These are phyloP conservation scores for Clitocybe nebularis DNA, from an alignment of 1,284 basidiomycete genomes.

Conservation along the genomic window DNA sequence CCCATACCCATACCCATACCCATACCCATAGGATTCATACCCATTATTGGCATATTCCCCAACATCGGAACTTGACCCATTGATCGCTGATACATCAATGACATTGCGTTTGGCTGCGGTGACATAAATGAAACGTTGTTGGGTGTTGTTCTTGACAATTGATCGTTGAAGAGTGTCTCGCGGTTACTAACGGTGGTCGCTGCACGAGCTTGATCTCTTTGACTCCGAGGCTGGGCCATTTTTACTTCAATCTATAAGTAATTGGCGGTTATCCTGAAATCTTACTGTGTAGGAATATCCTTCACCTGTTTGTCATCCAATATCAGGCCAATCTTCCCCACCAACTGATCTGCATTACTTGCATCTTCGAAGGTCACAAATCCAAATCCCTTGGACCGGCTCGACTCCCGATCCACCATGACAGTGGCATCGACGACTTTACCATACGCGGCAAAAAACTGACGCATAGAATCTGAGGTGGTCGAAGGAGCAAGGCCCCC, in stretches of 20 bases:
- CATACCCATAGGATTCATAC: conserved; percentile 42
- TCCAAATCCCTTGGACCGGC: conserved; percentile 90
- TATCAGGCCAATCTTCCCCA: conserved; percentile 65
- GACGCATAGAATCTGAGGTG: conserved; percentile 78
- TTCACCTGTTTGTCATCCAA: conserved; percentile 77
- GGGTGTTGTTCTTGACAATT: conserved; percentile 26
- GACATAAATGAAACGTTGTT: conserved; percentile 26
- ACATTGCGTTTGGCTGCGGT: conserved; percentile 38
- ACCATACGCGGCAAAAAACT: conserved; percentile 75
- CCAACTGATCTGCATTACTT: conserved; percentile 64
- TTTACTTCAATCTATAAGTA: conserved; percentile 78
- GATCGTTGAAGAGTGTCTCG: conserved; percentile 27
- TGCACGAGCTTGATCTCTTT: conserved; percentile 50
- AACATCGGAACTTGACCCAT: conserved; percentile 51
- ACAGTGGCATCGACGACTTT: conserved; percentile 88
- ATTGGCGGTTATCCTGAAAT: conserved; percentile 1
- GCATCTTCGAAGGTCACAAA: conserved; percentile 90
- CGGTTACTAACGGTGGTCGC: conserved; percentile 19
- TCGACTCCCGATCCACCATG: conserved; percentile 90
- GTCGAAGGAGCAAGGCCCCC: conserved; percentile 79
- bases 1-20: conserved; percentile 37
- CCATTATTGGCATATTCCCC: conserved; percentile 30
- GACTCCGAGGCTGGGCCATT: conserved; percentile 72
- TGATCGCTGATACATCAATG: conserved; percentile 56
- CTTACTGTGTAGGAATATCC: not conserved